A percentile compares a stretch with the other conserved stretches of the same genome.
Conservation (phyloP, 73 alveolate species). For the Blepharisma japonicum region DNA sequence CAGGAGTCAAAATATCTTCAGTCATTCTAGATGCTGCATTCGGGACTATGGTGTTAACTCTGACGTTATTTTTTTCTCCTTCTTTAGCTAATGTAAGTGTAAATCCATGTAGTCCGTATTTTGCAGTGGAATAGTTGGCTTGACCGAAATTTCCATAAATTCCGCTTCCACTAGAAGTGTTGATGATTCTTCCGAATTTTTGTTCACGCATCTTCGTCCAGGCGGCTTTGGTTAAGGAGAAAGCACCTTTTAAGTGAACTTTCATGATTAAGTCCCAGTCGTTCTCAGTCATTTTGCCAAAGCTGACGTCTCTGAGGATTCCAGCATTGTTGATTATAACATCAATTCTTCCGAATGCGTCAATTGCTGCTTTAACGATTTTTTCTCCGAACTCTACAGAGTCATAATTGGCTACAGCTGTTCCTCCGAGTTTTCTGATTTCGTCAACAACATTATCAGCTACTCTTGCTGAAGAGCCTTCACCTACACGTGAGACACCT, state of each 20-base stretch:
- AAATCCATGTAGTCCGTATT: conserved; percentile 61
- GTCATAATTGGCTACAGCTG: conserved; percentile 84
- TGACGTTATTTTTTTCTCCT: conserved; percentile 62
- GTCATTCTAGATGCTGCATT: conserved; percentile 85
- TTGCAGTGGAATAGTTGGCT: conserved; percentile 63
- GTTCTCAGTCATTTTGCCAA: conserved; percentile 71
- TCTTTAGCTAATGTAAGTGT: conserved; percentile 65
- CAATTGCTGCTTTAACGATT: conserved; percentile 90
- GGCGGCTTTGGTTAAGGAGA: conserved; percentile 58
- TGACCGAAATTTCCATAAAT: conserved; percentile 60
- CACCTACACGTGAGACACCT: conserved; percentile 67
- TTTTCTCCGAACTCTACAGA: conserved; percentile 93
- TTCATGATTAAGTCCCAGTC: conserved; percentile 80
- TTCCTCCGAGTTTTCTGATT: conserved; percentile 87
- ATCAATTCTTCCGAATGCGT: conserved; percentile 65
- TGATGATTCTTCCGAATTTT: conserved; percentile 62
- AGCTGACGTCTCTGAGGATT: conserved; percentile 77
- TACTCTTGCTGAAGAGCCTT: conserved; percentile 44
- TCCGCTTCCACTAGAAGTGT: conserved; percentile 57
- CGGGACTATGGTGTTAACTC: conserved; percentile 62
- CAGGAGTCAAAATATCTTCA: conserved; percentile 25
- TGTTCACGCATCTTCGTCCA: conserved; percentile 61
- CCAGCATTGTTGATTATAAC: conserved; percentile 87
- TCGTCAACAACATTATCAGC: conserved; percentile 87
- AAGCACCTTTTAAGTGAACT: conserved; percentile 58